Evolutionary conservation across 805 yeast species (phyloP), one percentile per base, ranked within the genome.

Genomic region (Saccharomycopsis sp.): DNA sequence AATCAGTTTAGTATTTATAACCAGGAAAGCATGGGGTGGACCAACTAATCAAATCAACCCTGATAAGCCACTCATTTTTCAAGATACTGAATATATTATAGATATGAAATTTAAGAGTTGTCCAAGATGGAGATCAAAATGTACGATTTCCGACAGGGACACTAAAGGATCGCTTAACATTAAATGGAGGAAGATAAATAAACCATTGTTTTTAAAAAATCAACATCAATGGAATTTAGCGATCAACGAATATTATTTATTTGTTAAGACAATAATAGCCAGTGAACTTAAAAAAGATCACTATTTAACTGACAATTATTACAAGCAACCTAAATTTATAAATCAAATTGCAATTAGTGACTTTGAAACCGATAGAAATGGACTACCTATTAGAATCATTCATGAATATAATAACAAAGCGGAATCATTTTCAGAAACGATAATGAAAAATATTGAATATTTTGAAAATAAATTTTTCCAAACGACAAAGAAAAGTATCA

Each of bases 71-170:
- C 9, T 19, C 17, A 7, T 22, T 14, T 16, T 14, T 22, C 26
- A 22, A 17, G 14, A n/a, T 34, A 27, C 34, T 37, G 50, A 42
- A 19, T 49, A 42, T 16, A 37, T 49, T 17, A 38, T 49, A 11
- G 52, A 49, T 38, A 14, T 45, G 23, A 23, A 31, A 8, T 46
- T 49, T 38, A 37, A 45, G 17, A 43, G 45, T 20, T 49, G 52
- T 28, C 27, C 45, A 9, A 39, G 36, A 38, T 20, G 17, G 8
- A 11, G 33, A 19, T 29, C 36, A 19, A 19, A 23, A 4, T 49
- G 52, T 27, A 9, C 19, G 9, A 27, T 46, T 6, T n/a, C 37
- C 7, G 52, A 49, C 28, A 22, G 17, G 3, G 52, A 49, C 14
- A 33, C 50, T 7, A 31, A 26, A 11, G 27, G 20, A 19, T 46